Percentiles rank a stretch among this genome's conserved stretches.
phyloP scores from a whole-genome alignment of 805 yeast species.

The Teunomyces tritomae region DNA sequence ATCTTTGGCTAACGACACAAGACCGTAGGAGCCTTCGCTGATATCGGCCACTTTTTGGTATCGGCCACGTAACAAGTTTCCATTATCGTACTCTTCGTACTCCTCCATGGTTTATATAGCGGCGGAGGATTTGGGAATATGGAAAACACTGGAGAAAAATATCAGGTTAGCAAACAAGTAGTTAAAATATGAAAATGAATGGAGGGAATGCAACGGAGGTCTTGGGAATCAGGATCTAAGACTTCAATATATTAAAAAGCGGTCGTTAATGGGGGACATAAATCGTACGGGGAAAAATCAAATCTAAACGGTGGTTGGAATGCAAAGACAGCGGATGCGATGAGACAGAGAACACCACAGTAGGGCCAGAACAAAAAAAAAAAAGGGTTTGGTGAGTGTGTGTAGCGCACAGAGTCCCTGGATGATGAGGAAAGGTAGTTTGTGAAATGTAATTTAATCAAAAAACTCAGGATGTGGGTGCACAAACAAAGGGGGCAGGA shows the following conservation, averaged over 20 bases:
- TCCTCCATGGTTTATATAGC: conserved; percentile 29
- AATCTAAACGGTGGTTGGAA: neutral
- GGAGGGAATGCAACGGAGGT: neutral
- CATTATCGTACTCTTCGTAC: conserved; percentile 37
- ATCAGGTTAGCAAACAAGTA: neutral
- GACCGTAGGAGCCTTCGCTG: conserved; percentile 92
- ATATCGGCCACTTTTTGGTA: conserved; percentile 71
- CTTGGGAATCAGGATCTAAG: neutral
- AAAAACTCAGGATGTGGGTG: neutral
- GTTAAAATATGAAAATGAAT: neutral
- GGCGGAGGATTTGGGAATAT: neutral
- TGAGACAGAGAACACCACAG: neutral
- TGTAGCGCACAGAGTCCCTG: neutral
- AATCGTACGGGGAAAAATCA: conserved; percentile 2
- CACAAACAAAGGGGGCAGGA: neutral
- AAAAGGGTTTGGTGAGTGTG: neutral
- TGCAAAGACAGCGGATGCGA: conserved; percentile 1
- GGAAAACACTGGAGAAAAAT: neutral
- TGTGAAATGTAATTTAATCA: neutral
- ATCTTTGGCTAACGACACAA: conserved; percentile 85
- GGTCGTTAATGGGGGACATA: conserved; percentile 3
- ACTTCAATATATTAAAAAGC: neutral
- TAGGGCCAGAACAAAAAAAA: too few species aligned
- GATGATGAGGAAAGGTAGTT: neutral
- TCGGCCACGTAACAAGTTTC: conserved; percentile 52